Conservation (phyloP, 2,329 filamentous ascomycete genomes). For the Berkeleyomyces rouxiae region DNA sequence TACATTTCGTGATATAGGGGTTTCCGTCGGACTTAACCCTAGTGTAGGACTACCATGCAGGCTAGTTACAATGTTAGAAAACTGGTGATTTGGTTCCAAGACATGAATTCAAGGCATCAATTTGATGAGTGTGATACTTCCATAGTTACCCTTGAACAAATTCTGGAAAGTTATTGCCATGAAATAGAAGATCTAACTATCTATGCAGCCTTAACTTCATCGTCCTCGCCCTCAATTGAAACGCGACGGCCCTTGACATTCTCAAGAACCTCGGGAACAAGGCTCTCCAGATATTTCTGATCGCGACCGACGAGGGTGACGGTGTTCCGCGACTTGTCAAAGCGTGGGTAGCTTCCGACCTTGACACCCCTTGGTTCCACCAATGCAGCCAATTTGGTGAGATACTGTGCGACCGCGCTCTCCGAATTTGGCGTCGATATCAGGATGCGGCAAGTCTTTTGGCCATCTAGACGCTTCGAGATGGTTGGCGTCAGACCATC, state of each 20-base stretch:
- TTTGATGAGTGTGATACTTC: neutral
- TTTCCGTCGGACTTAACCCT: too few relatives aligned
- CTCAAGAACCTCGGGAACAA: slow-evolving; percentile 49
- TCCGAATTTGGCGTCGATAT: slow-evolving; percentile 80
- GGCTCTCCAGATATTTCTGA: slow-evolving; percentile 56
- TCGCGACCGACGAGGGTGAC: slow-evolving; percentile 76
- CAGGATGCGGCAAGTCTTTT: slow-evolving; percentile 60
- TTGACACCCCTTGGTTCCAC: slow-evolving; percentile 68
- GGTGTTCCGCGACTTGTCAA: slow-evolving; percentile 75
- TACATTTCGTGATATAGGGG: too few relatives aligned
- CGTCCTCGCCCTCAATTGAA: slow-evolving; percentile 52
- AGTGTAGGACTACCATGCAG: too few relatives aligned
- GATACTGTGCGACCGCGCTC: slow-evolving; percentile 65
- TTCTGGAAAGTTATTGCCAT: neutral
- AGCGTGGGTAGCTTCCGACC: slow-evolving; percentile 86
- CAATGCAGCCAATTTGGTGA: slow-evolving; percentile 61
- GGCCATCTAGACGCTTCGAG: slow-evolving; percentile 51
- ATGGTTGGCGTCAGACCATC: slow-evolving; percentile 58
- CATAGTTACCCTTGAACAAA: too few relatives aligned
- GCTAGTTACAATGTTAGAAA: too few relatives aligned
- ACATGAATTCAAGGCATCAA: neutral
- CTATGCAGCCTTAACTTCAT: slow-evolving; percentile 23
- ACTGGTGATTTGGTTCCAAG: too few relatives aligned
- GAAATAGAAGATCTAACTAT: neutral
- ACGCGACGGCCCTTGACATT: slow-evolving; percentile 60